Conservation (phyloP, 805 yeast species). For the Saccharomyces kudriavzevii region DNA sequence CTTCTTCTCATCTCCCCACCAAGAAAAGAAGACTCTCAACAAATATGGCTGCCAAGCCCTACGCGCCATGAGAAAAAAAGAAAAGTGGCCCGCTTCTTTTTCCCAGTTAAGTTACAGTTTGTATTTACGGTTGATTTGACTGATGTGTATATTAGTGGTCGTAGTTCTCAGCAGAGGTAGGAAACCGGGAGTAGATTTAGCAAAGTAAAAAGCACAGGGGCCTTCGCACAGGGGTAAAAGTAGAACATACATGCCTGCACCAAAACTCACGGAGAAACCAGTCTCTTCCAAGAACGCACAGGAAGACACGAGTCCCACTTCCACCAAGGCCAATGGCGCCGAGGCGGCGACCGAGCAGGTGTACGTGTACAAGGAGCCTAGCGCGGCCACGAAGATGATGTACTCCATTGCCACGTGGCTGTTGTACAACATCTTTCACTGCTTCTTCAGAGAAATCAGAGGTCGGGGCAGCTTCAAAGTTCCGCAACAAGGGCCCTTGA, state of each 20-base stretch:
- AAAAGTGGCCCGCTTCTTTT: not conserved
- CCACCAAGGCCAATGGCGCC: not conserved
- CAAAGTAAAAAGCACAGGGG: not conserved
- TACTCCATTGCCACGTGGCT: constrained; percentile 49
- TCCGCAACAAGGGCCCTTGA: constrained; percentile 70
- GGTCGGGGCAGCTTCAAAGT: constrained; percentile 77
- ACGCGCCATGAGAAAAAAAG: not conserved
- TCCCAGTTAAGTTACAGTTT: not conserved
- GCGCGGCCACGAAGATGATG: constrained; percentile 32
- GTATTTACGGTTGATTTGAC: not conserved
- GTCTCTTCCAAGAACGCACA: not conserved
- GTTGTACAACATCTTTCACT: constrained; percentile 42
- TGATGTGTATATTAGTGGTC: not conserved
- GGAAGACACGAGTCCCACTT: not conserved
- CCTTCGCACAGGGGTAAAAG: not conserved
- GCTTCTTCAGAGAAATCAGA: constrained; percentile 82
- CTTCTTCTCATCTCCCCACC: not conserved
- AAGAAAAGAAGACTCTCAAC: not conserved
- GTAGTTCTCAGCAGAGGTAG: not conserved
- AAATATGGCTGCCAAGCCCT: not conserved
- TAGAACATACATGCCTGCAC: not conserved
- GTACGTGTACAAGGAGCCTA: constrained; percentile 33
- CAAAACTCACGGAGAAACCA: not conserved
- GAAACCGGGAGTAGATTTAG: not conserved
- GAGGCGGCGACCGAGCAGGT: not conserved